Conservation (phyloP, 2,329 filamentous ascomycete species). For the Penicillium sp. region DNA sequence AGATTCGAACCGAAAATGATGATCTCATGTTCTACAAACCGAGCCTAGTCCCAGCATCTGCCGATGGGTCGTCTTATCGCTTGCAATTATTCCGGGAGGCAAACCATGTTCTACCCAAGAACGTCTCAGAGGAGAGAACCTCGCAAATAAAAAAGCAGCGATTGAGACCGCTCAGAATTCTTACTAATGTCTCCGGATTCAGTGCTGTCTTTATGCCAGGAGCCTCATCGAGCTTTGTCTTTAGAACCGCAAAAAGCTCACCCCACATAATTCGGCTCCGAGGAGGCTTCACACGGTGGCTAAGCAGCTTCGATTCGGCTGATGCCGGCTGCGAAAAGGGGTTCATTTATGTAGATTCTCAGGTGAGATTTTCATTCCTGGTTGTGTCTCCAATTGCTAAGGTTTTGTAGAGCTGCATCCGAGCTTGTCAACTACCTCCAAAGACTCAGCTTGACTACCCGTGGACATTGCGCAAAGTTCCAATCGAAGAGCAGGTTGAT, state of each 20-base stretch:
- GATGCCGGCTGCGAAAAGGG: slow-evolving; percentile 71
- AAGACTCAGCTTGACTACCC: slow-evolving; percentile 72
- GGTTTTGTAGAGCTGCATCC: slow-evolving; percentile 59
- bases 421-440: slow-evolving; percentile 69
- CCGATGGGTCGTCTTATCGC: slow-evolving; percentile 22
- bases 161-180: slow-evolving; percentile 45
- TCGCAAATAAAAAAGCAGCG: slow-evolving; percentile 31
- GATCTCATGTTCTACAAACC: slow-evolving; percentile 88
- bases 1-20: slow-evolving; percentile 76
- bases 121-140: slow-evolving; percentile 53
- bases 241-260: slow-evolving; percentile 75
- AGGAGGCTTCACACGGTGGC: slow-evolving; percentile 64
- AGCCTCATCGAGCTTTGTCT: slow-evolving; percentile 72
- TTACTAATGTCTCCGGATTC: slow-evolving; percentile 65
- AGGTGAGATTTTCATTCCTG: slow-evolving; percentile 34
- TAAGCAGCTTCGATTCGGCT: slow-evolving; percentile 69
- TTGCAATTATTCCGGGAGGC: slow-evolving; percentile 75
- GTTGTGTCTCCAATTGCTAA: slow-evolving; percentile 5
- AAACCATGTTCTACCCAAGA: slow-evolving; percentile 66
- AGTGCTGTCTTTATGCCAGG: slow-evolving; percentile 81
- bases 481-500: slow-evolving; percentile 67
- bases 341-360: slow-evolving; percentile 75
- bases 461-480: slow-evolving; percentile 70
- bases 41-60: slow-evolving; percentile 50
- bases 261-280: slow-evolving; percentile 74